Conservation (phyloP, 2,329 filamentous ascomycete genomes). For the Talaromyces piceae region DNA sequence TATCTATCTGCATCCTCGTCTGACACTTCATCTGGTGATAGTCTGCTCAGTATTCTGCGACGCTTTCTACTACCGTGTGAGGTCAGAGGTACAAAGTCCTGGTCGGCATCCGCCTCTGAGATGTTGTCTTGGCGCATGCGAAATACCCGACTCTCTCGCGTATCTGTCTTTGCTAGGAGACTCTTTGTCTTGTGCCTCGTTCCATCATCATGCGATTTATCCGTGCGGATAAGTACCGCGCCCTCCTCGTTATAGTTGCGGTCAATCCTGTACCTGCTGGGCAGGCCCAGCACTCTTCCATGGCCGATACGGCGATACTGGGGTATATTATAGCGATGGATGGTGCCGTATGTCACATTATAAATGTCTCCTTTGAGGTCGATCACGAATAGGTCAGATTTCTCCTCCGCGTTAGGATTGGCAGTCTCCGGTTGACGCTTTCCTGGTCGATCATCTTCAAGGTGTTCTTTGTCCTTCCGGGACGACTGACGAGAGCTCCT, state of each 20-base stretch:
- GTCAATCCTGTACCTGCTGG: conserved; percentile 57
- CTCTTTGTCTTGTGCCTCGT: conserved; percentile 41
- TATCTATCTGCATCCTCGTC: conserved; percentile 45
- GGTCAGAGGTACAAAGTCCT: conserved; percentile 28
- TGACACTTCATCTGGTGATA: conserved; percentile 9
- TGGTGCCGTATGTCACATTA: conserved; percentile 65
- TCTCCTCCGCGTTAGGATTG: conserved; percentile 14
- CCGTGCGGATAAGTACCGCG: conserved; percentile 29
- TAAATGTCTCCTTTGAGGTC: conserved; percentile 72
- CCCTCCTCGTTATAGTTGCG: conserved; percentile 45
- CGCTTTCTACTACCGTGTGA: conserved; percentile 29
- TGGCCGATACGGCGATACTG: conserved; percentile 60
- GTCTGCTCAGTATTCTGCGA: conserved; percentile 25
- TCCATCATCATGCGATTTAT: conserved; percentile 29
- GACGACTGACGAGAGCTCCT: conserved; percentile 12
- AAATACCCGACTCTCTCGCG: conserved; percentile 17
- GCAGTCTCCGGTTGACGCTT: conserved; percentile 3
- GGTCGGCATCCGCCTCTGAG: conserved; percentile 16
- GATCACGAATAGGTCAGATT: conserved; percentile 45
- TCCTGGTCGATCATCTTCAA: not conserved
- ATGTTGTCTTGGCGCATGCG: conserved; percentile 19
- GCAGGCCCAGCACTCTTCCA: conserved; percentile 63
- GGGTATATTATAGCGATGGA: conserved; percentile 66
- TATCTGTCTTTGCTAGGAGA: conserved; percentile 24
- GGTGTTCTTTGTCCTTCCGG: conserved; percentile 11